Evolutionary conservation across 352 stramenopile species (phyloP), one percentile per base, ranked within the genome.

Genomic region (Globisporangium nodosum): DNA sequence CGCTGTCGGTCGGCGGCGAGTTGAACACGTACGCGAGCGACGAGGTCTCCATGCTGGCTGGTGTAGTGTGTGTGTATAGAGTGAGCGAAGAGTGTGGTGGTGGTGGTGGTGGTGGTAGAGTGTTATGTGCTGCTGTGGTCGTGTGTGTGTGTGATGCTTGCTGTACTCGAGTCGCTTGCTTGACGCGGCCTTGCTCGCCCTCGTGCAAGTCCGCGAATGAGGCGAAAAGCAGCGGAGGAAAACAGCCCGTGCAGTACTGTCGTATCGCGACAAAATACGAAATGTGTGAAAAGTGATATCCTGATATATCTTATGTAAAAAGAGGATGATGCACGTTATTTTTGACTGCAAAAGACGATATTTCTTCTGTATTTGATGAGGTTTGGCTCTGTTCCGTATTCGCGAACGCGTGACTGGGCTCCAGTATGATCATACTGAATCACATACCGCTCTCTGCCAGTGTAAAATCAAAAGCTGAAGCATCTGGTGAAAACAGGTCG

Each of bases 11-110:
- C 40, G 56, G 31, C 13, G 59, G 37, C 35, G 68, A 66, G 49
- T 76, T 66, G 68, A 88, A 86, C 33, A 80, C 73, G 58, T 82
- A 74, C 54, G 77, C 71, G 49, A 87, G 70, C 35, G 56, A 61
- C 5, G 53, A 48, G 13, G 42, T 56, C 59, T 63, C 60, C 49
- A 56, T 66, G 1, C 12, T 54, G 45, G 40, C 39, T 54, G 46
- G 60, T 60, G 20, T 53, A 37, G 40, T 43, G 21, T 52, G 11
- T 33, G 24, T 13, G 12, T 9, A 24, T 39, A 21, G 6, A 21
- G 27, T 43, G 15, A 42, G 27, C 16, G 9, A 6, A 27, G 47
- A 47, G 31, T 46, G n/a, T 18, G 35, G 18, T 13, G 47, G 49
- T 37, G 16, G 31, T 9, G 27, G 43, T 56, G 37, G 24, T 18